Percentiles rank a stretch among this genome's conserved stretches.
Conservation (phyloP, 306 rosid genomes). For the Vigna radiata region DNA sequence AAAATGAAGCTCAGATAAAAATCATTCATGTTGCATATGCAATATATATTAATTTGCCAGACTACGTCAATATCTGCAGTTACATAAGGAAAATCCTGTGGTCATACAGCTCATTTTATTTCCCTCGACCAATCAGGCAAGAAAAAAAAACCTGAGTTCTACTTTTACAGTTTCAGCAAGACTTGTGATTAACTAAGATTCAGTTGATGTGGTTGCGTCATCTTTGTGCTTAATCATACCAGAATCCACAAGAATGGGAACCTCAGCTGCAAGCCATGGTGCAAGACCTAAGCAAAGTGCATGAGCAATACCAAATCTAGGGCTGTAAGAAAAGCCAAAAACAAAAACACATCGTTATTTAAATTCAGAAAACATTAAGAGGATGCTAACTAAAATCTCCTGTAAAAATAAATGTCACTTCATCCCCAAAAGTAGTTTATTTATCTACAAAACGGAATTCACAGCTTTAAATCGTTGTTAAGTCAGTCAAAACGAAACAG, state of each 20-base stretch:
- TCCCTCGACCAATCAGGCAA: constrained; percentile 31
- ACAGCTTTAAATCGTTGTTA: neutral
- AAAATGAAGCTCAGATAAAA: constrained; percentile 30
- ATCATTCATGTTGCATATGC: constrained; percentile 36
- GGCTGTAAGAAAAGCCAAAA: constrained; percentile 64
- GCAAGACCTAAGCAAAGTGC: constrained; percentile 99
- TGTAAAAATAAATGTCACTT: neutral
- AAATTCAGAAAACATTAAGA: constrained; percentile 35
- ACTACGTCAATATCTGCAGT: constrained; percentile 34
- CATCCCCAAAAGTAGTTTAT: neutral
- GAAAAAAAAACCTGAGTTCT: constrained; percentile 38
- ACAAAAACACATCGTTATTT: constrained; percentile 32
- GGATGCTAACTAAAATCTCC: neutral
- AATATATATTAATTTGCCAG: constrained; percentile 28
- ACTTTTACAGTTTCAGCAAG: constrained; percentile 47
- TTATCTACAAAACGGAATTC: neutral
- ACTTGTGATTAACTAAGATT: constrained; percentile 57
- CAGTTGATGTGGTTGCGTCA: constrained; percentile 76
- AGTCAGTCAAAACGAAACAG: neutral
- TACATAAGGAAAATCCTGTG: constrained; percentile 39
- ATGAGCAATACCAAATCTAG: constrained; percentile 97
- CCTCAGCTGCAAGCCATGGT: constrained; percentile 99
- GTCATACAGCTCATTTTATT: constrained; percentile 56
- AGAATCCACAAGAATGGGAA: constrained; percentile 97
- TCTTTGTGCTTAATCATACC: constrained; percentile 99